Percentiles rank a stretch among this genome's conserved stretches.
phyloP scores from a whole-genome alignment of 192 early-diverging fungal species.

The Chytriomyces hyalinus region DNA sequence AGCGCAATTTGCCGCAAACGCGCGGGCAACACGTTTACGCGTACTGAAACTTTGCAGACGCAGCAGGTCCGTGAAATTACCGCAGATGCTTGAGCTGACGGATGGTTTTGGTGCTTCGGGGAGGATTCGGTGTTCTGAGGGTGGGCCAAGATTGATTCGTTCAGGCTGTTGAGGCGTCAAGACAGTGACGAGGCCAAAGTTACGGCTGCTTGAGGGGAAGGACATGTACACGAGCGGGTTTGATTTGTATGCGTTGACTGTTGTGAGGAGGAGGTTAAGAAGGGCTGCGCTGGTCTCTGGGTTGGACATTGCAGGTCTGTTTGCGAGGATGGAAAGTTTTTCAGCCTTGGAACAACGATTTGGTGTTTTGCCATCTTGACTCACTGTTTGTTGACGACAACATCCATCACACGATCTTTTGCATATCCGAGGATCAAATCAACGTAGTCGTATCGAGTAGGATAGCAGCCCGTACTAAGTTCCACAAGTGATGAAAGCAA shows the following conservation, averaged over 20 bases:
- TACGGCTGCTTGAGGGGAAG: conserved; percentile 25
- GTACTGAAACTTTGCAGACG: conserved; percentile 81
- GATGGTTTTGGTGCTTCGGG: background rate
- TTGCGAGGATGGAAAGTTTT: background rate
- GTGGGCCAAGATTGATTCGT: too few species aligned
- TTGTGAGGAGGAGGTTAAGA: conserved; percentile 64
- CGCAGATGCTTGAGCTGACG: conserved; percentile 63
- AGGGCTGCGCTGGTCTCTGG: conserved; percentile 1
- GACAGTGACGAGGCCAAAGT: conserved; percentile 17
- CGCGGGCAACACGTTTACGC: conserved; percentile 81
- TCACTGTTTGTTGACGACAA: conserved; percentile 37
- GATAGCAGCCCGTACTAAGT: conserved; percentile 90
- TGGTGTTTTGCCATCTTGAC: background rate
- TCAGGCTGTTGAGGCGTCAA: conserved; percentile 34
- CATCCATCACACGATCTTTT: conserved; percentile 68
- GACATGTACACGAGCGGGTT: conserved; percentile 30
- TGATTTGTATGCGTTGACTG: conserved; percentile 74
- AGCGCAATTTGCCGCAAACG: conserved; percentile 58
- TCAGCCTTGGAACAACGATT: background rate
- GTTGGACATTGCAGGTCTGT: conserved; percentile 16
- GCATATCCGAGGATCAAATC: conserved; percentile 91
- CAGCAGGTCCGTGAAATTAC: conserved; percentile 84
- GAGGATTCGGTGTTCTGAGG: too few species aligned
- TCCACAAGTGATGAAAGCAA: conserved; percentile 85
- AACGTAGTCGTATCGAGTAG: conserved; percentile 82